Evolutionary conservation across 768 basidiomycete genomes (phyloP), one percentile per base, ranked within the genome.

Genomic region (Suillus alpinus): DNA sequence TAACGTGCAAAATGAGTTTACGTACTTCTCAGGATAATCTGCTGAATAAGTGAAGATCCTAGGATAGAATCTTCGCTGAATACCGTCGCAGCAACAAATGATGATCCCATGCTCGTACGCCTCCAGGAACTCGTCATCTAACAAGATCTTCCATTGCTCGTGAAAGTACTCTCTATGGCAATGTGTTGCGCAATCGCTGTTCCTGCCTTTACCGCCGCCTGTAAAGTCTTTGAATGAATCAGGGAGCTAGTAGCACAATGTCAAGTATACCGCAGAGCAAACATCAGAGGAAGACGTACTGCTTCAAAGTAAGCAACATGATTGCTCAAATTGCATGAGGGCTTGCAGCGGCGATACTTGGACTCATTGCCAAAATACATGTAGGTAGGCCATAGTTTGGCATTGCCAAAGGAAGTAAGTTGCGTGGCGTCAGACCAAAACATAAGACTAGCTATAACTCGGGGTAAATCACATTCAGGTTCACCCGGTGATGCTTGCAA

Each of bases 1-100:
- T 2, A 59, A 1, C 16, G n/a, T 16, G 46, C 23, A n/a, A 18
- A 13, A n/a, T 56, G 13, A 12, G 13, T 37, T n/a, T 2, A 51
- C 66, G 2, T 49, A 76, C 77, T 78, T 78, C 29, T 78, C 75
- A 0, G 75, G 75, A 44, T 77, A 77, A 53, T 77, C 72, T 0
- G 73, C 73, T 3, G 71, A 70, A 47, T 76, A 76, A 1, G 73
- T 74, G 31, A 76, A 71, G 0, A 76, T 65, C 0, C 66, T 59
- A 4, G 70, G 70, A 36, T 67, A 76, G 1, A 74, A 53, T 16
- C 65, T 55, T 0, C 65, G 59, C 51, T 32, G 16, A 29, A 67
- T 37, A 14, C 59, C 62, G 47, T 67, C 65, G 32, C 31, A 40
- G 26, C 66, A 67, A 29, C 7, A 39, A 16, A 66, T 62, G 6